These are phyloP conservation scores for Diaporthe caulivora DNA, from an alignment of 2,329 filamentous ascomycete species.

Conservation along the genomic window DNA sequence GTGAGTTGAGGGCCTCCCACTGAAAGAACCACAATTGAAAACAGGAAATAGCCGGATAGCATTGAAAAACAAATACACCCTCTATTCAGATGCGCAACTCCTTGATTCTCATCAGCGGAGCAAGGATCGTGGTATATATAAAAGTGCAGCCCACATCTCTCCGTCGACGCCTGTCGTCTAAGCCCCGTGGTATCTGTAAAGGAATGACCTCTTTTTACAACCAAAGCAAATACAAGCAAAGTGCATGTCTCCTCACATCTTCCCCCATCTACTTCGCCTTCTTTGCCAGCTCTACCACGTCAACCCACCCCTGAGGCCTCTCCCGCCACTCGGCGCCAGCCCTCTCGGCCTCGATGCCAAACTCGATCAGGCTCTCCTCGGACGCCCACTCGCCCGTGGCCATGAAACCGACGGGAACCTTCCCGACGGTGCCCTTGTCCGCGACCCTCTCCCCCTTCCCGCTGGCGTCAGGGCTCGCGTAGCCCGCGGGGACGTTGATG, in stretches of 20 bases:
- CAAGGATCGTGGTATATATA: constrained; percentile 23
- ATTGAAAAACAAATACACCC: not conserved
- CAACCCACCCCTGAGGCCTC: constrained; percentile 57
- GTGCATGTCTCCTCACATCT: not conserved
- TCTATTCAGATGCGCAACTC: not conserved
- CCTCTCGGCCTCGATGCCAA: constrained; percentile 61
- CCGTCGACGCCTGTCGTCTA: not conserved
- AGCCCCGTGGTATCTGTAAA: constrained; percentile 17
- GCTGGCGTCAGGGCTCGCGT: constrained; percentile 52
- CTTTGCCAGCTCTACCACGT: constrained; percentile 56
- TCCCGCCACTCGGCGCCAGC: constrained; percentile 49
- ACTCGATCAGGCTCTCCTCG: constrained; percentile 61
- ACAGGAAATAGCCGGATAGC: not conserved
- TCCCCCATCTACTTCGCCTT: constrained; percentile 40
- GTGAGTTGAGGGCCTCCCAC: constrained; percentile 28
- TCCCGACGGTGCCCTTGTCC: constrained; percentile 51
- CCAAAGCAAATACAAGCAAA: not conserved
- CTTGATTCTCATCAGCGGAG: constrained; percentile 3
- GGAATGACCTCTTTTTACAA: not conserved
- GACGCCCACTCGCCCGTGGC: constrained; percentile 67
- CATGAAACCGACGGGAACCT: constrained; percentile 67
- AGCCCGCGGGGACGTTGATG: constrained; percentile 60
- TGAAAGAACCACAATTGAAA: not conserved
- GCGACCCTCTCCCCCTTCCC: constrained; percentile 48
- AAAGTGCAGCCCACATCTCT: not conserved